Percentiles rank a stretch among this genome's conserved stretches.
phyloP scores from a whole-genome alignment of 169 alveolate genomes.

The Neospora caninum region DNA sequence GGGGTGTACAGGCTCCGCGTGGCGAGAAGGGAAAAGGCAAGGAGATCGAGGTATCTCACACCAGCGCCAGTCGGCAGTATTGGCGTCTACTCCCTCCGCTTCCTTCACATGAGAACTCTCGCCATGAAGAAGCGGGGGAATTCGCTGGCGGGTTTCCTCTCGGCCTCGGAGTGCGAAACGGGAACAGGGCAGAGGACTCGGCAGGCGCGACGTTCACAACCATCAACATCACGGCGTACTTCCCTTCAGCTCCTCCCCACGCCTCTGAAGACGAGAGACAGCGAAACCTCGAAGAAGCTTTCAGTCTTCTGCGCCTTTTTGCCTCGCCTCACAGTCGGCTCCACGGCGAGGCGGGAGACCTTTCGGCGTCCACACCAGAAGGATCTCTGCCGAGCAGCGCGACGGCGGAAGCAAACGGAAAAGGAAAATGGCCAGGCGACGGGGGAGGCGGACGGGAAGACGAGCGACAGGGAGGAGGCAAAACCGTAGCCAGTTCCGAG shows the following conservation, averaged over 20 bases:
- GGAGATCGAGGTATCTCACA: not conserved
- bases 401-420: no score
- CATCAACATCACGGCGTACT: not conserved
- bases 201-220: not conserved
- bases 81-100: slow-evolving; percentile 7
- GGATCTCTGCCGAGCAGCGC: no score
- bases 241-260: not conserved
- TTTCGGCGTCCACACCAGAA: no score
- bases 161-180: no score
- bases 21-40: not conserved
- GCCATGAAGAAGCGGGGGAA: not conserved
- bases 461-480: no score
- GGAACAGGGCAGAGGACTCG: not conserved
- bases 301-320: not conserved
- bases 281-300: not conserved
- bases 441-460: no score
- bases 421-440: no score
- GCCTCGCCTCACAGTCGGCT: not conserved
- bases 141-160: not conserved
- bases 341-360: not conserved
- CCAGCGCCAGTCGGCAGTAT: not conserved
- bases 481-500: no score
- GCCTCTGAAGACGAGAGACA: not conserved
- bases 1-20: no score
- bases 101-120: not conserved